phyloP scores from a whole-genome alignment of 495 filamentous ascomycete genomes.

The Xylaria telfairii region DNA sequence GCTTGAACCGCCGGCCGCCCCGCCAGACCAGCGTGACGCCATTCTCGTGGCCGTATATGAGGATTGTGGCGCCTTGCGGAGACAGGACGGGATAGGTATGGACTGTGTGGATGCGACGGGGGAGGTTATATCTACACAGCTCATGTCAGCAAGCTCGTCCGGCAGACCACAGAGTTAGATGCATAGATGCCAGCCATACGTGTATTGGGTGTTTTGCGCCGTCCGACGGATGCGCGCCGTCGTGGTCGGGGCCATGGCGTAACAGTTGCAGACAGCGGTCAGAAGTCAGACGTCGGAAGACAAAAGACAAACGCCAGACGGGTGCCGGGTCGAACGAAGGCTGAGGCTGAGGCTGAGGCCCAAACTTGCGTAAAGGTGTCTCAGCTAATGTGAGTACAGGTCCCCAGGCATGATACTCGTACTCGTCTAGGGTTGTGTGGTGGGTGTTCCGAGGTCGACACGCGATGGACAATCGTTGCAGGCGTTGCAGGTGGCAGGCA shows the following conservation, averaged over 20 bases:
- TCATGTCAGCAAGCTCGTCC: conserved; percentile 24
- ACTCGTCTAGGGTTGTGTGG: background rate
- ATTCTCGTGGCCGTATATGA: conserved; percentile 81
- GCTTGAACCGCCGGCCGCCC: conserved; percentile 72
- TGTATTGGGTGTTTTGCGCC: conserved; percentile 44
- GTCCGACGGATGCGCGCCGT: conserved; percentile 44
- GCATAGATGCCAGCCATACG: conserved; percentile 27
- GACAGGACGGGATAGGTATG: conserved; percentile 77
- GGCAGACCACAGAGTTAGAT: background rate
- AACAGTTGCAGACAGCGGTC: background rate
- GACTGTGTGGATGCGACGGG: conserved; percentile 73
- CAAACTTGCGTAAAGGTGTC: background rate
- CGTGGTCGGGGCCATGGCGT: conserved; percentile 30
- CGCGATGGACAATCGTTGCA: background rate
- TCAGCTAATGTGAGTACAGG: background rate
- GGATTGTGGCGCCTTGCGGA: conserved; percentile 82
- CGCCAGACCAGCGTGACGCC: conserved; percentile 82
- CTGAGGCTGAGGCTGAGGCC: too few relatives aligned
- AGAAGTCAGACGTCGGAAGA: background rate
- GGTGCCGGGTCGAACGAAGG: background rate
- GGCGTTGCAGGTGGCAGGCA: background rate
- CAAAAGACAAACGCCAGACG: background rate
- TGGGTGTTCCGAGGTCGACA: background rate
- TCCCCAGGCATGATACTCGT: conserved; percentile 1
- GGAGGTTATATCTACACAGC: conserved; percentile 70